A percentile compares a stretch with the other conserved stretches of the same genome.
phyloP scores from a whole-genome alignment of 108 stramenopile species.

The Cylindrotheca fusiformis region DNA sequence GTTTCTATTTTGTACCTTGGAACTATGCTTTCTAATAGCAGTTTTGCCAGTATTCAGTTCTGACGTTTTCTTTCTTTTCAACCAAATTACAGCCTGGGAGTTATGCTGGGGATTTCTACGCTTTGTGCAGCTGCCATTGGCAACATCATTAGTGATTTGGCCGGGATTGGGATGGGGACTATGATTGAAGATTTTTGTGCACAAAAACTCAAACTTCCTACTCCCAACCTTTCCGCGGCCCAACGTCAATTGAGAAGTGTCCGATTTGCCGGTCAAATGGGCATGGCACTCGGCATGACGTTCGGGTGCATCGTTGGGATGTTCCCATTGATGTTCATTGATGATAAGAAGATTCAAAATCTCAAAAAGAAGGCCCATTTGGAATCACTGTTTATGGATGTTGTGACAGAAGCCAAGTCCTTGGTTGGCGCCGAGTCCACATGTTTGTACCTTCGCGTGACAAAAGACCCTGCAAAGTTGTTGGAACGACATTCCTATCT shows the following conservation, averaged over 20 bases:
- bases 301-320: constrained; percentile 96
- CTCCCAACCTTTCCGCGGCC: constrained; percentile 62
- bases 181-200: constrained; percentile 82
- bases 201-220: constrained; percentile 42
- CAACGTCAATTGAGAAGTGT: constrained; percentile 79
- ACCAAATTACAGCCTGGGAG: constrained; percentile 44
- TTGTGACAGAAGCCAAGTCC: constrained; percentile 54
- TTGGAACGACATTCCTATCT: neutral
- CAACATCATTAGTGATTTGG: constrained; percentile 77
- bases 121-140: constrained; percentile 96
- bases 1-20: constrained; percentile 18
- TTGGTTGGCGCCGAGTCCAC: constrained; percentile 62
- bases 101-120: constrained; percentile 90
- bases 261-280: constrained; percentile 68
- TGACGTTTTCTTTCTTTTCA: neutral
- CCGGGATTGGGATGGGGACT: constrained; percentile 86
- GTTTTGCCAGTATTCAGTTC: neutral
- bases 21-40: neutral
- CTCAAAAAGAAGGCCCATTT: constrained; percentile 45
- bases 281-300: constrained; percentile 83
- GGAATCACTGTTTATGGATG: constrained; percentile 49
- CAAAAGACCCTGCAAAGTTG: neutral
- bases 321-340: constrained; percentile 88
- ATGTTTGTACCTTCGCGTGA: constrained; percentile 47
- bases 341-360: constrained; percentile 35